Conservation (phyloP, 192 early-diverging fungal species). For the Thoreauomyces humboldtii region DNA sequence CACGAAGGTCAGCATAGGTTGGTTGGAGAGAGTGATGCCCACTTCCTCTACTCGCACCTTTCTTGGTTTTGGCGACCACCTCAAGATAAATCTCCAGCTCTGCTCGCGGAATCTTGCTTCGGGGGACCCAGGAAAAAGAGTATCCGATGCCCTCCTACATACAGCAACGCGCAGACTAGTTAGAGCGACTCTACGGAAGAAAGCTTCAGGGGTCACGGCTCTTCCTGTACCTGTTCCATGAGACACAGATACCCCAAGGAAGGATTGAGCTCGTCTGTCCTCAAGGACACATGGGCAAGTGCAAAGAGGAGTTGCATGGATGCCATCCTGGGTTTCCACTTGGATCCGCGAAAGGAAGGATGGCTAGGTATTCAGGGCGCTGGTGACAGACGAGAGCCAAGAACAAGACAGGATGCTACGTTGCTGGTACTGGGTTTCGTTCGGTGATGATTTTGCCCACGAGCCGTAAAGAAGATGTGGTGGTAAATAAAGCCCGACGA, state of each 20-base stretch:
- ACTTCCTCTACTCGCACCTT: not conserved
- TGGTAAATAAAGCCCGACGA: too few species aligned
- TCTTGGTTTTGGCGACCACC: conserved; percentile 21
- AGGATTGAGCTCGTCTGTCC: conserved; percentile 15
- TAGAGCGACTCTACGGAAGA: not conserved
- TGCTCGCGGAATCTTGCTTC: conserved; percentile 4
- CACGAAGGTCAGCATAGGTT: not conserved
- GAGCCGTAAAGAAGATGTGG: too few species aligned
- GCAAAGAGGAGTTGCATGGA: conserved; percentile 23
- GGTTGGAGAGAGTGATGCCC: not conserved
- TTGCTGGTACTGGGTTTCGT: too few species aligned
- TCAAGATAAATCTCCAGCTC: conserved; percentile 23
- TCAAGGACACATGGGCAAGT: conserved; percentile 13
- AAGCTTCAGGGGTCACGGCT: not conserved
- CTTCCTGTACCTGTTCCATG: not conserved
- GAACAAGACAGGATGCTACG: too few species aligned
- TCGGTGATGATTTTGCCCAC: too few species aligned
- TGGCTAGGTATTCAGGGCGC: too few species aligned
- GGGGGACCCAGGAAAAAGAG: conserved; percentile 30
- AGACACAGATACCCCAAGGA: conserved; percentile 23
- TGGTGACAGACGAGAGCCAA: too few species aligned
- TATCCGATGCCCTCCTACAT: not conserved
- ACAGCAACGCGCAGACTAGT: not conserved
- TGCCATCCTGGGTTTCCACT: too few species aligned
- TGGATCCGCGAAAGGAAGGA: too few species aligned